Evolutionary conservation across 2,329 filamentous ascomycete species (phyloP).

Genomic region (Stemphylium lycopersici): DNA sequence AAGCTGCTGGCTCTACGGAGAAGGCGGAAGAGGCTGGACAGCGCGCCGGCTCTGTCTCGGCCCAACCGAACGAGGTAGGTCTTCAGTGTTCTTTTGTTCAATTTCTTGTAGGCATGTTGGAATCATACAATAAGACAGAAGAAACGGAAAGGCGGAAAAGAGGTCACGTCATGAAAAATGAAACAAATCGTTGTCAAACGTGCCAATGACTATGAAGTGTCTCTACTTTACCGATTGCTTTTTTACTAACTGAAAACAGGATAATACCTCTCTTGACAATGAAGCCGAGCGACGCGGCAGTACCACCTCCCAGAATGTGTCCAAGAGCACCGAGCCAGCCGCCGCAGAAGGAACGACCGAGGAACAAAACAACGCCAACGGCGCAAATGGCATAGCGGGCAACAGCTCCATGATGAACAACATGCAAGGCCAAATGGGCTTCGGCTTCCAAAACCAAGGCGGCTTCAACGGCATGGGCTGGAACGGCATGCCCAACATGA

Average conservation of each 20-base stretch:
- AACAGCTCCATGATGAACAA: conserved; percentile 37
- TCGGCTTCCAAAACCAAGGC: conserved; percentile 52
- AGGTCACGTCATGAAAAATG: conserved; percentile 20
- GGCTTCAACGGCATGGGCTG: conserved; percentile 66
- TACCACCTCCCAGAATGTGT: conserved; percentile 21
- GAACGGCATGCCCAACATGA: conserved; percentile 53
- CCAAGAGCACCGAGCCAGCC: conserved; percentile 25
- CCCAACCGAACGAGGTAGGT: conserved; percentile 37
- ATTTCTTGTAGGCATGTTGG: conserved; percentile 6
- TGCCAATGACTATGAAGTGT: conserved; percentile 27
- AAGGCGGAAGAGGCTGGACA: conserved; percentile 16
- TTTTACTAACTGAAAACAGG: conserved; percentile 25
- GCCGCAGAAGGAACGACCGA: conserved; percentile 22
- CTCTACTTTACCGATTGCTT: conserved; percentile 7
- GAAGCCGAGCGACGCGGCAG: conserved; percentile 25
- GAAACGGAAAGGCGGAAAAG: conserved; percentile 4
- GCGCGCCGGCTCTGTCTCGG: conserved; percentile 26
- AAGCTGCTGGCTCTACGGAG: conserved; percentile 15
- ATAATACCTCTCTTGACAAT: conserved; percentile 15
- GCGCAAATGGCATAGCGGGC: conserved; percentile 22
- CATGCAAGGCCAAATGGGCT: conserved; percentile 42
- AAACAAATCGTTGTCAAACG: conserved; percentile 24
- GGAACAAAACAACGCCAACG: conserved; percentile 27
- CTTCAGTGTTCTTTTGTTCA: conserved; percentile 4
- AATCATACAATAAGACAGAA: conserved; percentile 9